Percentiles rank a stretch among this genome's conserved stretches.
phyloP scores from a whole-genome alignment of 176 grass and related monocot species.

The Triticum timopheevii region DNA sequence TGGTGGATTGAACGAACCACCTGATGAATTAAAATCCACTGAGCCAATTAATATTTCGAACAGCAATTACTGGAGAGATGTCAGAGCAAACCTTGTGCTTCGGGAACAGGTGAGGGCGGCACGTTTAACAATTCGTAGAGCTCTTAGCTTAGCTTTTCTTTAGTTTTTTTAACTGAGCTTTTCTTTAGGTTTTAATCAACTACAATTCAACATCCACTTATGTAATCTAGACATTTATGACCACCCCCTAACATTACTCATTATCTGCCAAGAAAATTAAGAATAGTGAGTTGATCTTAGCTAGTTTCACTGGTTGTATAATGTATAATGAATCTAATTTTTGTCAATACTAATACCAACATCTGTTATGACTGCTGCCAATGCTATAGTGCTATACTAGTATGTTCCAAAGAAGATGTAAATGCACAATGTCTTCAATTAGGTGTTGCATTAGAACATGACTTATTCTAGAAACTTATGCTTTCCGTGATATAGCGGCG shows the following conservation, averaged over 20 bases:
- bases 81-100: constrained; percentile 82
- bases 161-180: neutral
- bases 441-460: neutral
- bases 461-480: neutral
- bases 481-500: neutral
- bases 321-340: neutral
- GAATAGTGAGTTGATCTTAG: neutral
- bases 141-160: neutral
- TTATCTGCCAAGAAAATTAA: neutral
- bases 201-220: neutral
- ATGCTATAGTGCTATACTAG: neutral
- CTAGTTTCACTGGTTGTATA: neutral
- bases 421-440: neutral
- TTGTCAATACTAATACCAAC: neutral
- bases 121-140: neutral
- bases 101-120: constrained; percentile 51
- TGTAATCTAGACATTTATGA: neutral
- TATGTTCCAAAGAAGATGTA: neutral
- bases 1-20: constrained; percentile 29
- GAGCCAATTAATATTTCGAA: constrained; percentile 35
- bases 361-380: neutral
- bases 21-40: constrained; percentile 33
- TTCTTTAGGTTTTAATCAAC: neutral
- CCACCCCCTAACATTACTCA: neutral
- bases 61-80: constrained; percentile 78